Conservation (phyloP, 139 green algal species). For the Volvox africanus region DNA sequence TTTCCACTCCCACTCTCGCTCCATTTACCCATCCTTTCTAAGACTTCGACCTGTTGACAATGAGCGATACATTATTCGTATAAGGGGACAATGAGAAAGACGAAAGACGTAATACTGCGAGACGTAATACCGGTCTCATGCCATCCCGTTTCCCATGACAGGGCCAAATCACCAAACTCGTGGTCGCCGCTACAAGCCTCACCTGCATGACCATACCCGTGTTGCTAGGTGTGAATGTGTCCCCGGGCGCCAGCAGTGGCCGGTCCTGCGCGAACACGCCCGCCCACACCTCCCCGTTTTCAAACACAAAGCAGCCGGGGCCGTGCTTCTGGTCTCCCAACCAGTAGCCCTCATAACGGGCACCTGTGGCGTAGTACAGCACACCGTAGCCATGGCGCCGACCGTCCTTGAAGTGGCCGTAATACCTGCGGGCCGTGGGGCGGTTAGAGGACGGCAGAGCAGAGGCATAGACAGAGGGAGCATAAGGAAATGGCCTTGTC, state of each 20-base stretch:
- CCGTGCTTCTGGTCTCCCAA: conserved; percentile 59
- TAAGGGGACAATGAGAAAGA: no score
- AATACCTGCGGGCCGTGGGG: conserved; percentile 58
- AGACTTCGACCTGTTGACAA: no score
- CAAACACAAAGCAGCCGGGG: conserved; percentile 58
- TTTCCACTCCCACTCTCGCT: no score
- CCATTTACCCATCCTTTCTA: no score
- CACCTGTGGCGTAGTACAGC: conserved; percentile 76
- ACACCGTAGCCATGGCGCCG: conserved; percentile 68
- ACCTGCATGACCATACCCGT: conserved; percentile 48
- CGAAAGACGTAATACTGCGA: no score
- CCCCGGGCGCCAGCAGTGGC: conserved; percentile 53
- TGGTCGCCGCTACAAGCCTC: neutral
- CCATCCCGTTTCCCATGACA: neutral
- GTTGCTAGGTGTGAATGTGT: conserved; percentile 53
- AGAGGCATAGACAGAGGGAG: no score
- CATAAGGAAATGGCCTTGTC: no score
- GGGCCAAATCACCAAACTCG: neutral
- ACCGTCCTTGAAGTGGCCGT: conserved; percentile 73
- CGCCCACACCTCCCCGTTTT: conserved; percentile 63
- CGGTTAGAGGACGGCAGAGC: no score
- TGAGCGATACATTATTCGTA: no score
- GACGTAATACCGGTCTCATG: no score
- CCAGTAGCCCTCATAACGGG: conserved; percentile 62
- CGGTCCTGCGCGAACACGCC: conserved; percentile 71